phyloP scores from a whole-genome alignment of 495 filamentous ascomycete genomes.

The Halenospora varia region DNA sequence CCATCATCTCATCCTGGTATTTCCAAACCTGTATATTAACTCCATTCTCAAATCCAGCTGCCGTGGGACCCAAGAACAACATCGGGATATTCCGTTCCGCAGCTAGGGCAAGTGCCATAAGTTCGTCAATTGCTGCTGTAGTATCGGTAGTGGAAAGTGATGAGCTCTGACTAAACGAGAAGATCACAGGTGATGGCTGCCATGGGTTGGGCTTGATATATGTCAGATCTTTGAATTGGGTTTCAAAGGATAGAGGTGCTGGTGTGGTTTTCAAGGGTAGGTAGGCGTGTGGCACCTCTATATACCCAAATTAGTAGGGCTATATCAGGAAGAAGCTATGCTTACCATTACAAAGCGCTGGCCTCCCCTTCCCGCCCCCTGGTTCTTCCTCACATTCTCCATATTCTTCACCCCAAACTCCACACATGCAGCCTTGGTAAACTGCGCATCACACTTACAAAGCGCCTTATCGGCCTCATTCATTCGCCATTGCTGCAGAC shows the following conservation, averaged over 20 bases:
- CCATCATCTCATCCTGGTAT: slow-evolving; percentile 29
- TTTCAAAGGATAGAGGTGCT: slow-evolving; percentile 27
- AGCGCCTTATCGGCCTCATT: slow-evolving; percentile 23
- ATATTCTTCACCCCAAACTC: slow-evolving; percentile 33
- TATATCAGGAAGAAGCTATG: no score
- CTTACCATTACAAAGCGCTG: slow-evolving; percentile 6
- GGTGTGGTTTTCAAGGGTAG: slow-evolving; percentile 34
- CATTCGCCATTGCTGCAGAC: slow-evolving; percentile 40
- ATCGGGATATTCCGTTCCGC: slow-evolving; percentile 39
- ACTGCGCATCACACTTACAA: slow-evolving; percentile 38
- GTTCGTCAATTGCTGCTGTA: slow-evolving; percentile 41
- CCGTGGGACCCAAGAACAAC: slow-evolving; percentile 47
- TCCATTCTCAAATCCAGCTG: slow-evolving; percentile 35
- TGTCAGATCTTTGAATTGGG: slow-evolving; percentile 25
- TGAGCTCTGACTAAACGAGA: slow-evolving; percentile 35
- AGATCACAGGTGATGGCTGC: slow-evolving; percentile 43
- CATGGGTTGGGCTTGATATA: slow-evolving; percentile 30
- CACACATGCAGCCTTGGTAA: slow-evolving; percentile 32
- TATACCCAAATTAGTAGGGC: not conserved
- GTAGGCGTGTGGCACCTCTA: slow-evolving; percentile 40
- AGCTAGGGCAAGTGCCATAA: slow-evolving; percentile 33
- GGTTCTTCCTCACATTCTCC: slow-evolving; percentile 26
- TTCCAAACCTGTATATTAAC: slow-evolving; percentile 22
- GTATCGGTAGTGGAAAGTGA: slow-evolving; percentile 33
- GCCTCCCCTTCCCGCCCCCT: slow-evolving; percentile 3